Base-by-base conservation (phyloP, 768 basidiomycete species). In the Leucosporidium yakuticum region DNA sequence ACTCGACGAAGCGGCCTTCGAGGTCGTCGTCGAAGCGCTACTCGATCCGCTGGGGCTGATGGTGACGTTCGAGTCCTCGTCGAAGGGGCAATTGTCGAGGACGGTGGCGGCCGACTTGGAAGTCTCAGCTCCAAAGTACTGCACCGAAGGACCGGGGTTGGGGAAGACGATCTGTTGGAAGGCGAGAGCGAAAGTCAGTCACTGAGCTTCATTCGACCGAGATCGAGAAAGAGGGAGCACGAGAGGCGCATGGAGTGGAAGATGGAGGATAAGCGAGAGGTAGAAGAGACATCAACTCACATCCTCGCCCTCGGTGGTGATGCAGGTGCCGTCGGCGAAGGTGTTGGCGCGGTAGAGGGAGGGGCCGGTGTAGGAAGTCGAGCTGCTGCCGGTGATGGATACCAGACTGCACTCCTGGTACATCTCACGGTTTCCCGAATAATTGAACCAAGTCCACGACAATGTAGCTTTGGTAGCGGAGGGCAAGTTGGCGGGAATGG, bases 391-490 rank as follows among this genome's bases (percentile, higher is more conserved):
- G 4, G 29, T 29, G 27, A 72, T 63, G 49, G 65, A 57, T 48
- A 72, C 71, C 25, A 72, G 60, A 7, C 63, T 48, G 36, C 68
- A 64, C 20, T 61, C 61, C 17, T 51, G 25, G 63, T 69, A 69
- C 60, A 56, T 64, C 53, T 68, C 58, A 1, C 39, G 39, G 39
- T 44, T 44, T 8, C 39, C 39, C 6, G 2, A 8, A 44, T 44
- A 58, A 74, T 81, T 81, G 73, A 78, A 78, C 80, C 80, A 81
- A 32, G 73, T 73, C 80, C 80, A 81, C 20, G 76, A 73, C 59
- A 81, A 80, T 17, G 79, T 65, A 4, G 77, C 78, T 31, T 77
- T 71, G 11, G 76, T 78, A 1, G 60, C 63, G 0, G 71, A 63
- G 2, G 80, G 80, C 0, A 79, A 76, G n/a, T 77, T 67, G 4